A percentile compares a stretch with the other conserved stretches of the same genome.
Conservation (phyloP, 2,329 filamentous ascomycete genomes). For the Coniochaeta ligniaria region DNA sequence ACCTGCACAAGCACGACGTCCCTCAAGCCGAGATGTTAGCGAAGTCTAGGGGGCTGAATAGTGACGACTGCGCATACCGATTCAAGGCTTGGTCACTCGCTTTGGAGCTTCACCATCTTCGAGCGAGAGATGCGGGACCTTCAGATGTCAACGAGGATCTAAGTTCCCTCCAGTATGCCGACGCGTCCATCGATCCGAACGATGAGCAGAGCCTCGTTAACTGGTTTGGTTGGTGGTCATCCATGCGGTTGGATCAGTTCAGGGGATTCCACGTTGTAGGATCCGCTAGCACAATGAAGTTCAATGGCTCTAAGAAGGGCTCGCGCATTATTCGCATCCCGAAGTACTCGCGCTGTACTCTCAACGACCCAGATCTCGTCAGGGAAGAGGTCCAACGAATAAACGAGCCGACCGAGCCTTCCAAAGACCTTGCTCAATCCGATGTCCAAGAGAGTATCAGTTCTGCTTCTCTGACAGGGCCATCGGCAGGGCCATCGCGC, state of each 20-base stretch:
- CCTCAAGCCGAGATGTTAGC: conserved; percentile 14
- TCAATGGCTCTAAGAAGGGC: conserved; percentile 11
- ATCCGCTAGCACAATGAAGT: conserved; percentile 23
- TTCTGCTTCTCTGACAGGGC: not conserved
- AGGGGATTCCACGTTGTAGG: conserved; percentile 51
- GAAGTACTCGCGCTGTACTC: conserved; percentile 24
- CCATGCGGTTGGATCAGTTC: conserved; percentile 38
- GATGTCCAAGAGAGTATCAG: not conserved
- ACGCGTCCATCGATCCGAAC: conserved; percentile 41
- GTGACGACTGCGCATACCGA: conserved; percentile 12
- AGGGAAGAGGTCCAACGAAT: conserved; percentile 10
- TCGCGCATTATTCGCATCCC: conserved; percentile 26
- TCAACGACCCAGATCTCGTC: conserved; percentile 28
- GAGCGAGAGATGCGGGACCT: conserved; percentile 7
- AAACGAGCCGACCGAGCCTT: conserved; percentile 1
- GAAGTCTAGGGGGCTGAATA: conserved; percentile 19
- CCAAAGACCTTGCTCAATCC: not conserved
- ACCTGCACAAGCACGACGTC: conserved; percentile 9
- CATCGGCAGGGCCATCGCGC: not conserved
- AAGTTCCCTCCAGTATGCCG: conserved; percentile 36
- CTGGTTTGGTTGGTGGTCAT: conserved; percentile 56
- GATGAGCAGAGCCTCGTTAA: conserved; percentile 58
- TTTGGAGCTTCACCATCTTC: conserved; percentile 17
- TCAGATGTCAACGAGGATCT: conserved; percentile 22
- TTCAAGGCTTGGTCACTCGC: conserved; percentile 10